Evolutionary conservation across 1,284 basidiomycete genomes (phyloP), one percentile per base, ranked within the genome.

Genomic region (Neonothopanus nambi): DNA sequence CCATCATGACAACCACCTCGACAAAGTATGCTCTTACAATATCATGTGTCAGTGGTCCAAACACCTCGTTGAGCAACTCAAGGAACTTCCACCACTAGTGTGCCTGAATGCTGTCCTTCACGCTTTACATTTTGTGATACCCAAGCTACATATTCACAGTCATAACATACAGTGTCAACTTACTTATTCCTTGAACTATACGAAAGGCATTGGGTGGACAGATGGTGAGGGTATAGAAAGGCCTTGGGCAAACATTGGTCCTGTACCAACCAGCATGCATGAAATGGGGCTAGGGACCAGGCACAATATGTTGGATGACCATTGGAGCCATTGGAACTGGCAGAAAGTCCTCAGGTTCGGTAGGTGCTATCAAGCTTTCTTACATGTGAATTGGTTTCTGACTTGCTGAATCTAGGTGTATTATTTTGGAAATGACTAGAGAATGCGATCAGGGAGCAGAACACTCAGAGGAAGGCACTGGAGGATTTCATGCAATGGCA

Each of bases 191-290:
- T 58, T 69, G 15, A 67, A 66, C 48, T 66, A 41, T 17, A 8
- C 52, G 2, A 38, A 3, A 0, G 49, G 61, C 1, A 59, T 55
- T n/a, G 66, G 58, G 1, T 44, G 60, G 12, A 70, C 65, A 0
- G 64, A 67, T 50, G 66, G 65, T 1, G 67, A 71, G 42, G 66
- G 64, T 0, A 58, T 68, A 13, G 69, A 71, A 40, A 33, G 18
- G 48, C 39, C n/a, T n/a, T n/a, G n/a, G n/a, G n/a, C n/a, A n/a
- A n/a, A n/a, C n/a, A n/a, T n/a, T n/a, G n/a, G n/a, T 17, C 52
- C 46, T 4, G 36, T 63, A 1, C 51, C 63, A 0, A 43, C 55
- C 2, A 65, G 61, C 18, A 65, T 63, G 1, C 18, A 48, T 8
- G 66, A 67, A 40, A 71, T 69, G 66, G 59, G 56, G 0, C 62